Conservation (phyloP, 2,329 filamentous ascomycete genomes). For the Blastomyces parvus region DNA sequence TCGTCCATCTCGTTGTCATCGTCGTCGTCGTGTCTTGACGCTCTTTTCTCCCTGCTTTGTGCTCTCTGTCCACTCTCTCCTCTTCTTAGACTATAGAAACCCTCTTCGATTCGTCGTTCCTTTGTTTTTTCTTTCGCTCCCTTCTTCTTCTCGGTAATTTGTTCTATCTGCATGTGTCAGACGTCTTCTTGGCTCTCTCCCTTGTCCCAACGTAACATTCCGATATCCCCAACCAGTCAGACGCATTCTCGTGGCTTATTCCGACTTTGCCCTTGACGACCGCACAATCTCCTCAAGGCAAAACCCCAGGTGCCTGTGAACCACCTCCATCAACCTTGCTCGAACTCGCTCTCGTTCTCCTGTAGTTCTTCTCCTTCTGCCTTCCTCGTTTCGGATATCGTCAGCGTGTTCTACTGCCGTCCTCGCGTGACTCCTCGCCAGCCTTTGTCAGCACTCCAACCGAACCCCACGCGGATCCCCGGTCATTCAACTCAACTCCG, state of each 20-base stretch:
- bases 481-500: neutral
- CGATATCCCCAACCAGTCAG: neutral
- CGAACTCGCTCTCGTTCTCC: neutral
- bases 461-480: neutral
- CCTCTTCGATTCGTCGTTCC: neutral
- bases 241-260: neutral
- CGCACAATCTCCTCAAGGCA: neutral
- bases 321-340: neutral
- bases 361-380: neutral
- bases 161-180: neutral
- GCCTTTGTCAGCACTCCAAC: constrained; percentile 2
- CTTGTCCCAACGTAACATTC: neutral
- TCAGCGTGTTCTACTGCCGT: neutral
- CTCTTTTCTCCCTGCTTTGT: neutral
- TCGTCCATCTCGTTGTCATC: neutral
- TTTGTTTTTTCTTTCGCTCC: neutral
- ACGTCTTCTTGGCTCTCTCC: neutral
- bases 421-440: neutral
- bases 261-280: neutral
- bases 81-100: neutral
- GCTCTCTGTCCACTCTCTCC: neutral
- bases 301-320: neutral
- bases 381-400: neutral
- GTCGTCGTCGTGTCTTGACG: neutral
- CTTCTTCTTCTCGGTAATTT: neutral